Conservation (phyloP, 2,329 filamentous ascomycete genomes). For the Arachnomyces sp. region DNA sequence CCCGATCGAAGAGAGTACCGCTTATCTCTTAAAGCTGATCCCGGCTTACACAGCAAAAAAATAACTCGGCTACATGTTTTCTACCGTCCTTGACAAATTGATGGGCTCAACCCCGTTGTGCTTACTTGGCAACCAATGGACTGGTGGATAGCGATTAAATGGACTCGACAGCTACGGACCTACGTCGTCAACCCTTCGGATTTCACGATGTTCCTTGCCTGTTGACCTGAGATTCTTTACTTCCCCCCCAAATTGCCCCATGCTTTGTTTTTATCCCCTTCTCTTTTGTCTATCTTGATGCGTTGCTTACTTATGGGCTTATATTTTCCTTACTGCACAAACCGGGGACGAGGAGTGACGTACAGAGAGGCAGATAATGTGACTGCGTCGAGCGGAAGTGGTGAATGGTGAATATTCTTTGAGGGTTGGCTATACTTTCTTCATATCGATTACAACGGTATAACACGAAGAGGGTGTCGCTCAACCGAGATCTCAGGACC, state of each 20-base stretch:
- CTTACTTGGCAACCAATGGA: slow-evolving; percentile 4
- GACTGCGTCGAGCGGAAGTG: slow-evolving; percentile 17
- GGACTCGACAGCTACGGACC: not conserved
- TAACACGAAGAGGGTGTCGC: slow-evolving; percentile 6
- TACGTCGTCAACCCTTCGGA: slow-evolving; percentile 6
- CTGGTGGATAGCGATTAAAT: slow-evolving; percentile 5
- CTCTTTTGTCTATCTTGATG: slow-evolving; percentile 5
- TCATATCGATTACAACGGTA: slow-evolving; percentile 21
- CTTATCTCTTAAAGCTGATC: slow-evolving; percentile 8
- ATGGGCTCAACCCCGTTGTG: slow-evolving; percentile 6
- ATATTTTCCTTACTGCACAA: slow-evolving; percentile 14
- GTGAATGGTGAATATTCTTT: not conserved
- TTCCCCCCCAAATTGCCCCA: slow-evolving; percentile 5
- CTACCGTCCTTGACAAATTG: slow-evolving; percentile 4
- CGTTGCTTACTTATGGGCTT: too few species aligned
- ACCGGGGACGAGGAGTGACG: slow-evolving; percentile 2
- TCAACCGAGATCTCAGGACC: not conserved
- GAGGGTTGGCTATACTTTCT: not conserved
- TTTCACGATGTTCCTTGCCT: slow-evolving; percentile 9
- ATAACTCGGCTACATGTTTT: slow-evolving; percentile 3
- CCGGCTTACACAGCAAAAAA: slow-evolving; percentile 9
- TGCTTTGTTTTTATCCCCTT: slow-evolving; percentile 10
- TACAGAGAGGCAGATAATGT: slow-evolving; percentile 1
- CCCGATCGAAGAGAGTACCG: slow-evolving; percentile 8
- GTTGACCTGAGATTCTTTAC: slow-evolving; percentile 8